Evolutionary conservation across 2,329 filamentous ascomycete genomes (phyloP), one percentile per base, ranked within the genome.

Genomic region (Orbilia ellipsospora): DNA sequence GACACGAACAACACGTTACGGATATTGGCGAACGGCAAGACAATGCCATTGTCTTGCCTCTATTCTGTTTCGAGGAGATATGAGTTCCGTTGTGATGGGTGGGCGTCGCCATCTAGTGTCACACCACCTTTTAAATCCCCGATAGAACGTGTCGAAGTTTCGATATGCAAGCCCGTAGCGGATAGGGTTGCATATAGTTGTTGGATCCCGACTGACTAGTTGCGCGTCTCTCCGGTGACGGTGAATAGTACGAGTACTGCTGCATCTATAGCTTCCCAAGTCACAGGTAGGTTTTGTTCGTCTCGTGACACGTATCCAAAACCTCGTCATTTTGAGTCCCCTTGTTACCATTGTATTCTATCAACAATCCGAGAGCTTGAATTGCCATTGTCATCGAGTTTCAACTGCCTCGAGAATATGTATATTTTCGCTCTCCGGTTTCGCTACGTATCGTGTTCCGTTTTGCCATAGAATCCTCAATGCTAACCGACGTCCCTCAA

Each of bases 181-280:
- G 18, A 23, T 42, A 26, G 44, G 28, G 51, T 13, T 51, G 52
- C 52, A 60, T 15, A 48, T 12, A 31, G 36, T 50, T 72, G 52
- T 72, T 65, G 60, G 61, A 56, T 36, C 31, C 54, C 56, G 31
- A 54, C 55, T 66, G 61, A 65, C 31, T 63, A 15, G 15, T 63
- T 61, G 12, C 62, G 15, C 44, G 59, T 40, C 23, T 28, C 16
- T 4, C 20, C 31, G 23, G 23, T 23, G 23, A 23, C 23, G 23
- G 23, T 48, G 57, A 51, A 57, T 68, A 74, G 70, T 18, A 74
- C 70, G 64, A 74, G 70, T 51, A 74, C 70, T 23, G 70, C 70
- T 31, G 70, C 70, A 45, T 74, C 70, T 26, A 40, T 74, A 50
- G 70, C 70, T 4, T 74, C 70, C 20, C 62, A 68, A 28, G 60